Base-by-base conservation (phyloP, 73 alveolate species). In the Paramecium primaurelia region DNA sequence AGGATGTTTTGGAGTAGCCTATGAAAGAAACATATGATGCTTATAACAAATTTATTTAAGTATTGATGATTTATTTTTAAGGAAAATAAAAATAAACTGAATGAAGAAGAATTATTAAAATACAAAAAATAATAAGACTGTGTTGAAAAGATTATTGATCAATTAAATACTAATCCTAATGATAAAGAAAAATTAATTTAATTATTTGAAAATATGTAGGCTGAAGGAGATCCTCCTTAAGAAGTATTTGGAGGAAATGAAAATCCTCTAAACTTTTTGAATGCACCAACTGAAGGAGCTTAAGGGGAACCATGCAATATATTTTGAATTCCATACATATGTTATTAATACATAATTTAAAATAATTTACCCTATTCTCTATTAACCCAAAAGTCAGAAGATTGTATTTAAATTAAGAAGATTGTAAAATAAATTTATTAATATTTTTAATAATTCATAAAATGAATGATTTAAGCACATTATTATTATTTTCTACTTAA, bases 161-260 rank as follows among this genome's bases (percentile, higher is more conserved):
- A 80, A 49, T 80, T 80, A 80, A 64, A 47, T 2, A 26, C 34
- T 26, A 42, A 80, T 47, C 91, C 91, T 20, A 25, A 40, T 10
- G 58, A 80, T 44, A 80, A 80, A 26, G 58, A 80, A 32, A 80
- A 80, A 80, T 49, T 80, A 45, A 49, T 80, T 22, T n/a, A 80
- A 47, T 44, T 80, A 47, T 80, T 80, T 80, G 91, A 80, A 49
- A 64, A 80, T n/a, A 80, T 80, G 91, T 49, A 80, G 58, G 91
- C 71, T 11, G 36, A 42, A 47, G 91, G 91, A 80, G 91, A 80
- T 80, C 91, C 91, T 14, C 91, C 91, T 49, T 32, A 80, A 47
- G 91, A 80, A 20, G 47, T 80, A 10, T 44, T 80, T 37, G 58
- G 60, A 80, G 91, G 47, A 45, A 25, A 20, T 73, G 91, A 80